phyloP scores from a whole-genome alignment of 1,284 basidiomycete genomes.

The Moniliophthora roreri region DNA sequence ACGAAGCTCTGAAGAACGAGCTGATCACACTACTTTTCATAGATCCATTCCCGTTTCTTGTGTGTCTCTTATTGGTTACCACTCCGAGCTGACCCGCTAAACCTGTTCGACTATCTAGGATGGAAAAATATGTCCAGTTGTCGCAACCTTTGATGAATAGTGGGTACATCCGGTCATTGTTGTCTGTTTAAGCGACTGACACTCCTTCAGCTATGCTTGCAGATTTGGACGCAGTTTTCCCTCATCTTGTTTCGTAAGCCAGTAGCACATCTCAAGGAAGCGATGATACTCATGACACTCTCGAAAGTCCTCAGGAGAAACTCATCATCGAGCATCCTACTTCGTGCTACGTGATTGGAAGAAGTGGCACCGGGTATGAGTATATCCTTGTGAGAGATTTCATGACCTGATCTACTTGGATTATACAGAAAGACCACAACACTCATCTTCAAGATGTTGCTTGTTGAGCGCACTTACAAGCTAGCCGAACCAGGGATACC shows the following conservation, averaged over 20 bases:
- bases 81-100: neutral
- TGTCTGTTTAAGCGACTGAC: conserved; percentile 13
- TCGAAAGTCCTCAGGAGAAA: conserved; percentile 59
- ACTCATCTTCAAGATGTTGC: conserved; percentile 73
- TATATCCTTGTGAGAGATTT: neutral
- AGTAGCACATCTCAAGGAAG: neutral
- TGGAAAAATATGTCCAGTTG: conserved; percentile 66
- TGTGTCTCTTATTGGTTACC: too few relatives aligned
- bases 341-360: conserved; percentile 69
- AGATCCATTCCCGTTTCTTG: conserved; percentile 17
- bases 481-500: conserved; percentile 28
- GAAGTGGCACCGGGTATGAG: conserved; percentile 71
- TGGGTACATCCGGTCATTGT: conserved; percentile 22
- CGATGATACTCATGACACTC: neutral
- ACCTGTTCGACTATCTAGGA: conserved; percentile 5
- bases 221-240: conserved; percentile 52
- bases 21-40: neutral
- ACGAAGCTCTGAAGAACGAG: neutral
- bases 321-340: conserved; percentile 58
- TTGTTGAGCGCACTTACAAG: conserved; percentile 55
- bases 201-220: conserved; percentile 28
- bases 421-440: conserved; percentile 69
- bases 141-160: conserved; percentile 61
- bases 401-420: neutral
- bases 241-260: conserved; percentile 35